Conservation (phyloP, 495 filamentous ascomycete genomes). For the Aspergillus leporis region DNA sequence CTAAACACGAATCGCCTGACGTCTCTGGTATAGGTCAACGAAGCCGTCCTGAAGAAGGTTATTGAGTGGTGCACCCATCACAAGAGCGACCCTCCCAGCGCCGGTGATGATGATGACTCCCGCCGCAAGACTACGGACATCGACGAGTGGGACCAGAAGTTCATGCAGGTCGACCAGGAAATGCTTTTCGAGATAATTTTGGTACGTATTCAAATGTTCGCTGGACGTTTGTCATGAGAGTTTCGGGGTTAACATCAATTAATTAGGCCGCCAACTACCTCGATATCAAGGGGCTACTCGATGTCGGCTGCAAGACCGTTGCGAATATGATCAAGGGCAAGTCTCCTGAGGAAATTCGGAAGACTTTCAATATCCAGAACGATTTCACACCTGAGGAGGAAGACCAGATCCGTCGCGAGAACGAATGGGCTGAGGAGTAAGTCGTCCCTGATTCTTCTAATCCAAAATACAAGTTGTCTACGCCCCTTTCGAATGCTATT, state of each 20-base stretch:
- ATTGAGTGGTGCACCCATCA: conserved; percentile 98
- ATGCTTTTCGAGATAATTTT: conserved; percentile 99
- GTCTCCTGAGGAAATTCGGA: conserved; percentile 71
- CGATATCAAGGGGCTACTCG: conserved; percentile 68
- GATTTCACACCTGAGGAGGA: conserved; percentile 77
- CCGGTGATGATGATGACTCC: conserved; percentile 87
- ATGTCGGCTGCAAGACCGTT: conserved; percentile 69
- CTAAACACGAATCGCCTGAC: background rate
- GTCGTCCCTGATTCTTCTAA: conserved; percentile 23
- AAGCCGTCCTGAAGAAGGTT: conserved; percentile 89
- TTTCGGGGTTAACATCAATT: conserved; percentile 5
- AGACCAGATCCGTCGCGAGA: conserved; percentile 69
- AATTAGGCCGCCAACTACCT: conserved; percentile 67
- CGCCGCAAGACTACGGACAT: conserved; percentile 99
- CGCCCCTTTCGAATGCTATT: background rate
- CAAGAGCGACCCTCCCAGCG: conserved; percentile 75
- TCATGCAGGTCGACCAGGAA: conserved; percentile 99
- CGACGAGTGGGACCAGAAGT: conserved; percentile 99
- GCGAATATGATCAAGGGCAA: conserved; percentile 77
- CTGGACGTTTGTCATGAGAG: background rate
- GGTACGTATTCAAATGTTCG: conserved; percentile 53
- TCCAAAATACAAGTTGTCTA: background rate
- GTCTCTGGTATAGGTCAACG: conserved; percentile 68
- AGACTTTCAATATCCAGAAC: conserved; percentile 74
- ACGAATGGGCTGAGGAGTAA: conserved; percentile 74